These are phyloP conservation scores for Calonectria pauciramosa DNA, from an alignment of 2,329 filamentous ascomycete genomes.

Conservation along the genomic window DNA sequence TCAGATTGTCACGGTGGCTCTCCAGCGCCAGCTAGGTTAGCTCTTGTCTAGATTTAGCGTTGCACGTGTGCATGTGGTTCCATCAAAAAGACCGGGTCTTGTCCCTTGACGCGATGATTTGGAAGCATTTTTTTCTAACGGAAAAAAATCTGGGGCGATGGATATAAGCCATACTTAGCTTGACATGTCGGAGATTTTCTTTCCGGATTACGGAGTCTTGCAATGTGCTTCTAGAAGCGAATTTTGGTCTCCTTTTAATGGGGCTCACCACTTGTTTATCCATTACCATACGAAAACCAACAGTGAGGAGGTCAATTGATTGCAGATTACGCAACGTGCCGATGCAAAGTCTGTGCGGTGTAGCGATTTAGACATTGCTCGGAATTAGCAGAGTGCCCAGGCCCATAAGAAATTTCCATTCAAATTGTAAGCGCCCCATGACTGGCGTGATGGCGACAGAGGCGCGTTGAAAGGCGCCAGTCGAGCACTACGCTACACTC, in stretches of 20 bases:
- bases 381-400: not conserved
- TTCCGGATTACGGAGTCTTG: not conserved
- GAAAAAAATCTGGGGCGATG: conserved; percentile 5
- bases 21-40: not conserved
- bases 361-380: not conserved
- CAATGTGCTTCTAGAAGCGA: not conserved
- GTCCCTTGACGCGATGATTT: not conserved
- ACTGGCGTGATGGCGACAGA: not conserved
- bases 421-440: not conserved
- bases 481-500: too few species aligned
- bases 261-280: not conserved
- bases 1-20: not conserved
- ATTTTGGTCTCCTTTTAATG: not conserved
- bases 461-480: not conserved
- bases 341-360: not conserved
- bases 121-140: not conserved
- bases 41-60: not conserved
- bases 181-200: not conserved
- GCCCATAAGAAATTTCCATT: not conserved
- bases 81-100: not conserved
- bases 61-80: not conserved
- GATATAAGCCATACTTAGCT: not conserved
- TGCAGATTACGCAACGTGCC: not conserved
- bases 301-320: not conserved
- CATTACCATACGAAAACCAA: not conserved